Evolutionary conservation across 257 asterid species (phyloP), one percentile per base, ranked within the genome.

Genomic region (Plectranthus barbatus): DNA sequence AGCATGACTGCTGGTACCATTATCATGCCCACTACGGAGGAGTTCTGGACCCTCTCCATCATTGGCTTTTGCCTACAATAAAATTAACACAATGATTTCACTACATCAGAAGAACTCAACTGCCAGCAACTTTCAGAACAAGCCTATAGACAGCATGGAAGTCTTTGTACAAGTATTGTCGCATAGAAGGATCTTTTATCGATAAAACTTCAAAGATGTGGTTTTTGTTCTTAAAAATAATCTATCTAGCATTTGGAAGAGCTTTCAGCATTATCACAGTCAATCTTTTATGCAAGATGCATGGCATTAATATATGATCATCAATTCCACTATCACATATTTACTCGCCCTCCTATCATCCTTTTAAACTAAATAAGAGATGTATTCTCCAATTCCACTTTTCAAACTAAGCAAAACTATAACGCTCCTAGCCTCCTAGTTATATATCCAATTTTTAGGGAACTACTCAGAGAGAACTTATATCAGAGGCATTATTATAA

Each of bases 41-140:
- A 92, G 96, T 74, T 87, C 96, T 13, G 99, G 97, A 52, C 99
- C 99, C 67, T 89, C 88, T 36, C 99, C 99, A 60, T 87, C 95
- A 69, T 92, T 92, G 79, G 90, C 69, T 70, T 89, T 92, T 78
- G 96, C 86, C 99, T 92, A 85, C 62, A 71, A 68, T 57, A 63
- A 40, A 65, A 58, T 40, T 50, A 67, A 39, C 53, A 12, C 39
- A 46, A 60, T 19, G 12, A 19, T 49, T 56, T 45, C 24, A 40
- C 65, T 24, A 69, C 51, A 49, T 63, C 34, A 52, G 42, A 54
- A 57, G 13, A 56, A n/a, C 41, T 33, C 46, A 71, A 55, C 60
- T 31, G 67, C 47, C 62, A 52, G 67, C 29, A 59, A 53, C 23
- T 18, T 9, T 46, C 19, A 56, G 62, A 53, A 41, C 45, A 26